These are phyloP conservation scores for Hippophae rhamnoides DNA, from an alignment of 306 rosid genomes.

Conservation along the genomic window DNA sequence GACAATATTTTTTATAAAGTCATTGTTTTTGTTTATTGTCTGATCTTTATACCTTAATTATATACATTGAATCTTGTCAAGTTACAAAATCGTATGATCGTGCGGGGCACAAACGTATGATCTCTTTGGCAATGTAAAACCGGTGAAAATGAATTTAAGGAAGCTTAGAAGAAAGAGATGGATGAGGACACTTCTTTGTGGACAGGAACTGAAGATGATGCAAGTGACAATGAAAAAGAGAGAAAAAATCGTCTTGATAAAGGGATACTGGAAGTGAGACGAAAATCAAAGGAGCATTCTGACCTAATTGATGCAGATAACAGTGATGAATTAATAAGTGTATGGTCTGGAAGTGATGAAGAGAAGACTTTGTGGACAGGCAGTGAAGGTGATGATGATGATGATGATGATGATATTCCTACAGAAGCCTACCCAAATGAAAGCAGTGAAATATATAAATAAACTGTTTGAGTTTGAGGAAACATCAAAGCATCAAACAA, in stretches of 20 bases:
- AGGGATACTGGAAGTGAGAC: slow-evolving; percentile 53
- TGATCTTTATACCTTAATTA: background rate
- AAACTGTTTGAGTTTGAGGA: slow-evolving; percentile 79
- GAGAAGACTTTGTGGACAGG: slow-evolving; percentile 92
- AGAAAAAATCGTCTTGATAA: slow-evolving; percentile 35
- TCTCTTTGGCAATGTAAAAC: slow-evolving; percentile 54
- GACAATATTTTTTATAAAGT: background rate
- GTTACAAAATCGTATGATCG: slow-evolving; percentile 46
- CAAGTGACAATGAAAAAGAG: slow-evolving; percentile 27
- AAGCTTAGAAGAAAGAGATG: slow-evolving; percentile 64
- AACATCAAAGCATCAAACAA: slow-evolving; percentile 61
- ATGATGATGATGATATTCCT: slow-evolving; percentile 62
- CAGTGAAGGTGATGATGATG: slow-evolving; percentile 74
- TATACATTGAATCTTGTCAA: slow-evolving; percentile 22
- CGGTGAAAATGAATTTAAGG: slow-evolving; percentile 51
- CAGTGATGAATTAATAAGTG: slow-evolving; percentile 73
- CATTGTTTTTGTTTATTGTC: background rate
- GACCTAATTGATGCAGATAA: slow-evolving; percentile 68
- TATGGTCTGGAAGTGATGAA: slow-evolving; percentile 81
- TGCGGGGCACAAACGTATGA: slow-evolving; percentile 33
- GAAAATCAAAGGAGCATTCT: slow-evolving; percentile 57
- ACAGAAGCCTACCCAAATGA: slow-evolving; percentile 76
- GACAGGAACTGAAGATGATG: slow-evolving; percentile 73
- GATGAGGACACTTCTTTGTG: slow-evolving; percentile 59
- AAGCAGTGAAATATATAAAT: slow-evolving; percentile 63